Evolutionary conservation across 345 rosid species (phyloP), one percentile per base, ranked within the genome.

Genomic region (Citrus glauca): DNA sequence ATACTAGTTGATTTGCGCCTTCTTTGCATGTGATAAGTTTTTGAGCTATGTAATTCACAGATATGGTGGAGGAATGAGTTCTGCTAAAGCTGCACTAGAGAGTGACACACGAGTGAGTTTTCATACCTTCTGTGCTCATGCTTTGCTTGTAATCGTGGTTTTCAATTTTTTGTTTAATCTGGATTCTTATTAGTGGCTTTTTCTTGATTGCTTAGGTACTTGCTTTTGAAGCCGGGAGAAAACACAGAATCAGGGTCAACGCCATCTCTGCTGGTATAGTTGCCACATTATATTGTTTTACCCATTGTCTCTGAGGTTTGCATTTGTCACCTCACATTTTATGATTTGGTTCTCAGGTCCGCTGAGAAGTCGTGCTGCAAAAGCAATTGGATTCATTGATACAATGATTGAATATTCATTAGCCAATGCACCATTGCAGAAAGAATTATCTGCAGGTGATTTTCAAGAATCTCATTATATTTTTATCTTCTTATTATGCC

Each of bases 61-160:
- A 77, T 96, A 96, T 11, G 99, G 99, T 82, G 98, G 99, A 73
- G 98, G 99, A 63, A 92, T 96, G 98, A 96, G 97, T 83, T 94
- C 99, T 60, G 98, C 99, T 24, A 96, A 96, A 88, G 92, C 99
- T 25, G 98, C 99, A 30, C 83, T 96, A 50, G 98, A 96, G 85
- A 96, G 99, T 80, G 99, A 94, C 72, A 92, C 98, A 9, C 88
- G 92, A 30, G 99, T 87, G 79, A 72, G 89, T 79, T 66, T 55
- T 55, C 5, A 71, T 74, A 45, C 77, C 53, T 57, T 78, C 68
- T 38, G 56, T 4, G 4, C 16, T 7, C 38, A 32, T 33, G 27
- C 25, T 61, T 28, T 2, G 7, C 13, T 0, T 30, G 56, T 55
- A 59, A 17, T 53, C 8, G 5, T 57, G 2, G 42, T 37, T 37